Conservation (phyloP, 768 basidiomycete species). For the Tylopilus plumbeoviolaceoides region DNA sequence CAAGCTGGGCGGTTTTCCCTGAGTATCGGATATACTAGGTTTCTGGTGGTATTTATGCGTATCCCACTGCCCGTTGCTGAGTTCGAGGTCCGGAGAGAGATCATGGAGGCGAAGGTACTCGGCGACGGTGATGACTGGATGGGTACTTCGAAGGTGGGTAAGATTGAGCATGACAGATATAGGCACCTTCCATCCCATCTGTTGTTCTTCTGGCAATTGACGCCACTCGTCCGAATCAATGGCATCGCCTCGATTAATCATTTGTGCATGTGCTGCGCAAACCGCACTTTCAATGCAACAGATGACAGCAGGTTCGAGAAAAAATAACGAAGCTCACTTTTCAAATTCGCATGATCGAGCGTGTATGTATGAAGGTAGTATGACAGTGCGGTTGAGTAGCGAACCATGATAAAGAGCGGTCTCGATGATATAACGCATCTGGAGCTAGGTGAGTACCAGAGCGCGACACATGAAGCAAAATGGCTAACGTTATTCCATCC, state of each 20-base stretch:
- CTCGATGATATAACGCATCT: slow-evolving; percentile 50
- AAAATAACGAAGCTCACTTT: slow-evolving; percentile 12
- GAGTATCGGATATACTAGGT: slow-evolving; percentile 25
- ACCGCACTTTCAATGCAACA: slow-evolving; percentile 21
- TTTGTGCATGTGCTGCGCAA: slow-evolving; percentile 39
- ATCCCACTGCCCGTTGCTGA: slow-evolving; percentile 38
- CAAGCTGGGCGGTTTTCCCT: slow-evolving; percentile 23
- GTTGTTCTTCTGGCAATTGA: slow-evolving; percentile 32
- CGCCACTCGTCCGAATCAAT: slow-evolving; percentile 41
- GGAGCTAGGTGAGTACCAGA: neutral
- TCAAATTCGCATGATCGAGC: slow-evolving; percentile 41
- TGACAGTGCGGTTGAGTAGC: slow-evolving; percentile 40
- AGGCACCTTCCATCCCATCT: slow-evolving; percentile 35
- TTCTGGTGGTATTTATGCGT: slow-evolving; percentile 31
- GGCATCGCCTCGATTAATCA: slow-evolving; percentile 44
- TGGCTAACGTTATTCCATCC: slow-evolving; percentile 47
- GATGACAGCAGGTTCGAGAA: neutral
- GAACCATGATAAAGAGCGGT: slow-evolving; percentile 41
- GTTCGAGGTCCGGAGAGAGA: slow-evolving; percentile 32
- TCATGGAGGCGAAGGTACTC: slow-evolving; percentile 42
- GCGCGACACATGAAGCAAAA: neutral
- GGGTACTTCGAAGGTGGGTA: slow-evolving; percentile 34
- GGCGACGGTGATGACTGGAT: slow-evolving; percentile 39
- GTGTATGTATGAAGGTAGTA: slow-evolving; percentile 44
- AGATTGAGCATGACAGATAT: slow-evolving; percentile 41